phyloP scores from a whole-genome alignment of 768 basidiomycete genomes.

The Gyrodon lividus region DNA sequence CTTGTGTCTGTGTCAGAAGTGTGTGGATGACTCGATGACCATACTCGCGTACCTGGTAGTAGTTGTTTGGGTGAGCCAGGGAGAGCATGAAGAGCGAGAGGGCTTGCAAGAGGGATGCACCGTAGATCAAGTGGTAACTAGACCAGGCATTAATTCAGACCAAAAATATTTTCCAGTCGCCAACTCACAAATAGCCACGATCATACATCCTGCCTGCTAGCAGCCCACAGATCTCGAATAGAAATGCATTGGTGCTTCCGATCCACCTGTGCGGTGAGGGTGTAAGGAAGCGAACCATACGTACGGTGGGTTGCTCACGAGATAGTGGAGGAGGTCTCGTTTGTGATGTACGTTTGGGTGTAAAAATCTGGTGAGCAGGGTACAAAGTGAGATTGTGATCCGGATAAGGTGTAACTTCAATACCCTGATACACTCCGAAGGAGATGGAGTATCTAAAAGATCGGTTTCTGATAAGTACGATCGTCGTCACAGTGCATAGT shows the following conservation, averaged over 20 bases:
- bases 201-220: slow-evolving; percentile 51
- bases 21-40: too few relatives aligned
- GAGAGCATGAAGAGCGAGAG: slow-evolving; percentile 47
- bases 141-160: slow-evolving; percentile 7
- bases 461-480: neutral
- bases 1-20: slow-evolving; percentile 22
- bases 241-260: slow-evolving; percentile 49
- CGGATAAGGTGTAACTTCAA: neutral
- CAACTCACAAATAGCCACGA: slow-evolving; percentile 48
- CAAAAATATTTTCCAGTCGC: too few relatives aligned
- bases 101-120: slow-evolving; percentile 27
- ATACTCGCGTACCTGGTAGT: slow-evolving; percentile 38
- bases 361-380: slow-evolving; percentile 35
- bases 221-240: slow-evolving; percentile 45
- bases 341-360: slow-evolving; percentile 35
- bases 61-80: slow-evolving; percentile 39
- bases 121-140: slow-evolving; percentile 26
- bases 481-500: neutral
- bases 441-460: slow-evolving; percentile 34
- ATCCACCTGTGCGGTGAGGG: slow-evolving; percentile 35
- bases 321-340: slow-evolving; percentile 38
- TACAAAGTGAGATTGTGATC: neutral
- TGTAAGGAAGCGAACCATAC: neutral
- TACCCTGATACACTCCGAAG: slow-evolving; percentile 46
- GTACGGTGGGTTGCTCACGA: slow-evolving; percentile 29